These are phyloP conservation scores for Fraxinus velutina DNA, from an alignment of 305 asterid species.

Conservation along the genomic window DNA sequence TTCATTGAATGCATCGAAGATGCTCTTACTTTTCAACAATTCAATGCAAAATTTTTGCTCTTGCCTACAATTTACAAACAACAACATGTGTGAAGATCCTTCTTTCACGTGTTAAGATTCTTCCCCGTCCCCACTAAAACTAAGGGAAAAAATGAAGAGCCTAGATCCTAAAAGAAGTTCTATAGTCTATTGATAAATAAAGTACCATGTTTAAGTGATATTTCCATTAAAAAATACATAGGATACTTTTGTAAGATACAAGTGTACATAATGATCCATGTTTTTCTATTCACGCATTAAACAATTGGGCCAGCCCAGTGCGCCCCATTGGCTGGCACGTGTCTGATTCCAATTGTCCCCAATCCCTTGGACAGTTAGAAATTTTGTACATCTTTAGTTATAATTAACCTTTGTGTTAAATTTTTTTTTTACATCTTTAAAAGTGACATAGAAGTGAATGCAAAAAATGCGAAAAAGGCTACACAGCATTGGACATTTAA, in stretches of 20 bases:
- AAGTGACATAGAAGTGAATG: background rate
- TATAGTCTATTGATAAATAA: background rate
- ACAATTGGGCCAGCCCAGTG: background rate
- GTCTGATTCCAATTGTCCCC: background rate
- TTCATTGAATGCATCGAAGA: background rate
- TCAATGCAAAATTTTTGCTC: background rate
- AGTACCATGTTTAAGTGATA: background rate
- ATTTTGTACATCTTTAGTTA: background rate
- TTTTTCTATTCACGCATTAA: background rate
- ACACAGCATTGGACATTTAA: background rate
- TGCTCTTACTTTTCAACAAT: background rate
- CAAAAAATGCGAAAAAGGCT: background rate
- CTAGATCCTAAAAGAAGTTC: background rate
- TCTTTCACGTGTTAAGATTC: background rate
- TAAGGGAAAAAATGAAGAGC: background rate
- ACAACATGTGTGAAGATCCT: background rate
- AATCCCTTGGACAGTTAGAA: background rate
- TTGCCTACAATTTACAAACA: background rate
- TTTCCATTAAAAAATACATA: background rate
- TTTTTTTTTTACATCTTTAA: background rate
- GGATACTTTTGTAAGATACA: background rate
- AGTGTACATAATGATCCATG: background rate
- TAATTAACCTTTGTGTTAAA: background rate
- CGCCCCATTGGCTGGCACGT: background rate
- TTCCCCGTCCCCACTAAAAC: background rate